Conservation (phyloP, 257 asterid species). For the Eucommia ulmoides region DNA sequence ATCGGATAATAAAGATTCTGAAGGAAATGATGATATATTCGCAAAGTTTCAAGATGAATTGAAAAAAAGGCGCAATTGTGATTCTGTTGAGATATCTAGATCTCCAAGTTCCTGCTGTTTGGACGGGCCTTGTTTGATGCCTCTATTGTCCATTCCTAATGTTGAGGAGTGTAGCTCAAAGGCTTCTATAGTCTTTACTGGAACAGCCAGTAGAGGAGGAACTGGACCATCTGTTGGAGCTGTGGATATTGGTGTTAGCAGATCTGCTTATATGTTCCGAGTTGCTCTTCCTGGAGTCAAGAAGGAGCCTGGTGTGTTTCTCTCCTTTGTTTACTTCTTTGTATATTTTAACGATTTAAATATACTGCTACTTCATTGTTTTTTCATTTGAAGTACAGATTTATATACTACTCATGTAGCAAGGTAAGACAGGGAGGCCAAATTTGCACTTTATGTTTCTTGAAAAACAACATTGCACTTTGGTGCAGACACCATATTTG, state of each 20-base stretch:
- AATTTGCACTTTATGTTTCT: too few species aligned
- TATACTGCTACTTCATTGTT: too few species aligned
- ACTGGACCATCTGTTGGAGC: constrained; percentile 68
- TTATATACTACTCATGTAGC: too few species aligned
- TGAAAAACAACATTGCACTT: too few species aligned
- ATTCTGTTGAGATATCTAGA: constrained; percentile 19
- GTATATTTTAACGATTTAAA: too few species aligned
- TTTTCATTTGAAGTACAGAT: too few species aligned
- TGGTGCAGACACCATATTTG: too few species aligned
- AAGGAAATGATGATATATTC: too few species aligned
- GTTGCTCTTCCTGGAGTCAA: constrained; percentile 86
- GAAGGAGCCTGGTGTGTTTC: constrained; percentile 61
- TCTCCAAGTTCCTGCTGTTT: constrained; percentile 6
- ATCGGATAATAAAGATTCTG: too few species aligned
- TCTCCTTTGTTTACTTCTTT: background rate
- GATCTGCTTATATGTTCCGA: constrained; percentile 63
- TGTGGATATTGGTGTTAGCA: constrained; percentile 56
- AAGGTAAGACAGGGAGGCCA: too few species aligned
- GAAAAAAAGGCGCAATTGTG: constrained; percentile 16
- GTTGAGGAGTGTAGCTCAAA: constrained; percentile 29
- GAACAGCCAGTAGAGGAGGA: constrained; percentile 43
- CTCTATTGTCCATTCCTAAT: constrained; percentile 40
- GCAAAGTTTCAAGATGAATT: constrained; percentile 14
- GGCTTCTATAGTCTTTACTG: constrained; percentile 33
- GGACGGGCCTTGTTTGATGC: constrained; percentile 32